Percentiles rank a stretch among this genome's conserved stretches.
phyloP scores from a whole-genome alignment of 169 alveolate genomes.

The Plasmodium vivax region DNA sequence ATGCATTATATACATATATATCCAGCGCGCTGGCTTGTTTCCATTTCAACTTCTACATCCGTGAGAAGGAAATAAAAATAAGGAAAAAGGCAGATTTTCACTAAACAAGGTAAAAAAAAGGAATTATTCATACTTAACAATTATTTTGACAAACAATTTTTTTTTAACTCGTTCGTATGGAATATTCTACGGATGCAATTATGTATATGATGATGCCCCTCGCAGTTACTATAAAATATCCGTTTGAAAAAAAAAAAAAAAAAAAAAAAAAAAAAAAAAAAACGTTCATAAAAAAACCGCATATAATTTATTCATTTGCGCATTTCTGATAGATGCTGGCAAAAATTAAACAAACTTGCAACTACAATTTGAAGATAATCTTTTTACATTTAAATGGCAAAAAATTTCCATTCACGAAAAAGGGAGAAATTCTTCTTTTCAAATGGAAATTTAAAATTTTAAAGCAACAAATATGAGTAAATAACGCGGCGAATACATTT shows the following conservation, averaged over 20 bases:
- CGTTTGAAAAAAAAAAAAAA: background rate
- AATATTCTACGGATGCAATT: background rate
- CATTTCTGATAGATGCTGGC: background rate
- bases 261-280: slow-evolving; percentile 1
- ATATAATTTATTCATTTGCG: background rate
- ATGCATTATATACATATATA: background rate
- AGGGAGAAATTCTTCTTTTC: background rate
- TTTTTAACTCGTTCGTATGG: background rate
- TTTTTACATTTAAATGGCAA: background rate
- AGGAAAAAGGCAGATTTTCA: background rate
- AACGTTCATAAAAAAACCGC: background rate
- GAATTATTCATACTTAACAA: background rate
- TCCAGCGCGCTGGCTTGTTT: background rate
- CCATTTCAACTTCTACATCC: background rate
- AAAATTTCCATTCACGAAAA: background rate
- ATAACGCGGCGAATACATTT: background rate
- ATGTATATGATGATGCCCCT: background rate
- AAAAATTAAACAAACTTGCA: background rate
- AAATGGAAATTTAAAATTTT: background rate
- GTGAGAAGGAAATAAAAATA: background rate
- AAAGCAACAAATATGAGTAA: background rate
- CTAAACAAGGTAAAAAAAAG: background rate
- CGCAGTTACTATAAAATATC: background rate
- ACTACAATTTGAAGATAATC: background rate
- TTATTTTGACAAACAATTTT: background rate